Evolutionary conservation across 257 asterid genomes (phyloP).

Genomic region (Jaltomata sinuosa): DNA sequence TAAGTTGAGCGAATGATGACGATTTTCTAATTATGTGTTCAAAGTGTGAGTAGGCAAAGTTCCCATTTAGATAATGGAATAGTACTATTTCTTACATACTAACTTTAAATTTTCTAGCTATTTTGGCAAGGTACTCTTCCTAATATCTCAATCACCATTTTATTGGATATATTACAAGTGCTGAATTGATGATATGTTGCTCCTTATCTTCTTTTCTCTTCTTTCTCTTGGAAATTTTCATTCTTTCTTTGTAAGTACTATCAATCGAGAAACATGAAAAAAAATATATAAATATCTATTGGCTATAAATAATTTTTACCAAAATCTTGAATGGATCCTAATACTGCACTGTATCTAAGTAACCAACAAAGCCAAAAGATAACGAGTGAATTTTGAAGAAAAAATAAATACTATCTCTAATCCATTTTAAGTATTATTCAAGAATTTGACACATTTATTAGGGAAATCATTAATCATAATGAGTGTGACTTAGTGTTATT

Average conservation of each 20-base stretch:
- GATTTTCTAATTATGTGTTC: background rate
- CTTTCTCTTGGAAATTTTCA: background rate
- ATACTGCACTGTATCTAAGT: background rate
- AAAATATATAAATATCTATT: too few relatives aligned
- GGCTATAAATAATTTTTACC: background rate
- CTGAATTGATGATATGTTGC: background rate
- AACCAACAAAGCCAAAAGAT: background rate
- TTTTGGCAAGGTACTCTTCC: background rate
- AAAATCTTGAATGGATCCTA: background rate
- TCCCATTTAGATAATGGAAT: background rate
- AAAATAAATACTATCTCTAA: too few relatives aligned
- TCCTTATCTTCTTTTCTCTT: background rate
- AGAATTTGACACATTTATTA: too few relatives aligned
- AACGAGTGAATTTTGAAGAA: too few relatives aligned
- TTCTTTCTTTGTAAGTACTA: background rate
- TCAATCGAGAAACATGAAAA: background rate
- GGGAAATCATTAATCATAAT: too few relatives aligned
- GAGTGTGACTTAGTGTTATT: too few relatives aligned
- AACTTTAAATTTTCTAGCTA: background rate
- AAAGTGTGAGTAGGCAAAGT: background rate
- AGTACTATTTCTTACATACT: background rate
- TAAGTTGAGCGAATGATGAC: background rate
- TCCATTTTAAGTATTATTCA: too few relatives aligned
- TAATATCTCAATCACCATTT: background rate
- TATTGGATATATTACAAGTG: background rate